These are phyloP conservation scores for Colletotrichum filicis DNA, from an alignment of 2,329 filamentous ascomycete species.

Conservation along the genomic window DNA sequence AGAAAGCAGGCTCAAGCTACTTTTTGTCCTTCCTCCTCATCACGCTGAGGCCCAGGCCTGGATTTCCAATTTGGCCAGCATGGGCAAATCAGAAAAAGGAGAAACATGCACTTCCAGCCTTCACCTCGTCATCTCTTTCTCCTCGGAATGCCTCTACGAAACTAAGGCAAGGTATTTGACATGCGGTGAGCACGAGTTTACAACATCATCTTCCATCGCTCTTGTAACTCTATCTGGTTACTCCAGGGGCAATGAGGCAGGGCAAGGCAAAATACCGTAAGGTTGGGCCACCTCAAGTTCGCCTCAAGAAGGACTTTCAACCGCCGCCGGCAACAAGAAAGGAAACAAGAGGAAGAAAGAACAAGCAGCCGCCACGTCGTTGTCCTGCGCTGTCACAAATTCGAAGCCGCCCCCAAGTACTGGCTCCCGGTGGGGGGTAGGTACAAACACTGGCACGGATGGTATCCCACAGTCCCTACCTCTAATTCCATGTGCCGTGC, in stretches of 20 bases:
- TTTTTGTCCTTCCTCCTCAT: background rate
- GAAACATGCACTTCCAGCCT: background rate
- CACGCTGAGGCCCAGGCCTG: background rate
- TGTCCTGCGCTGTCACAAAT: background rate
- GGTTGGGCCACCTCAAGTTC: background rate
- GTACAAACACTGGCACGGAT: background rate
- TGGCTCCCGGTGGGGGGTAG: background rate
- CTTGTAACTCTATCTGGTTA: background rate
- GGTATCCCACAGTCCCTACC: background rate
- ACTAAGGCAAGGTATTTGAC: background rate
- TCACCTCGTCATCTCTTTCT: background rate
- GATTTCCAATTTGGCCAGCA: background rate
- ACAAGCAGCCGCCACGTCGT: background rate
- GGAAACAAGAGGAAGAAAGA: background rate
- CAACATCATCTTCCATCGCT: background rate
- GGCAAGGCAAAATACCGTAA: background rate
- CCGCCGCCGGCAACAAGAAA: background rate
- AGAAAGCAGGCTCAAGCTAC: background rate
- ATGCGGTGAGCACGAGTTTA: background rate
- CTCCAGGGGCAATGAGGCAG: background rate
- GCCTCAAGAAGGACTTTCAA: background rate
- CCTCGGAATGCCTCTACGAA: background rate
- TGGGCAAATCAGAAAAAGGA: background rate
- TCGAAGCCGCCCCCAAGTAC: background rate
- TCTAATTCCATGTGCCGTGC: background rate